Percentiles rank a stretch among this genome's conserved stretches.
Evolutionary conservation across 176 grass and related monocot genomes (phyloP).

Genomic region (Hsuehochloa calcarea): DNA sequence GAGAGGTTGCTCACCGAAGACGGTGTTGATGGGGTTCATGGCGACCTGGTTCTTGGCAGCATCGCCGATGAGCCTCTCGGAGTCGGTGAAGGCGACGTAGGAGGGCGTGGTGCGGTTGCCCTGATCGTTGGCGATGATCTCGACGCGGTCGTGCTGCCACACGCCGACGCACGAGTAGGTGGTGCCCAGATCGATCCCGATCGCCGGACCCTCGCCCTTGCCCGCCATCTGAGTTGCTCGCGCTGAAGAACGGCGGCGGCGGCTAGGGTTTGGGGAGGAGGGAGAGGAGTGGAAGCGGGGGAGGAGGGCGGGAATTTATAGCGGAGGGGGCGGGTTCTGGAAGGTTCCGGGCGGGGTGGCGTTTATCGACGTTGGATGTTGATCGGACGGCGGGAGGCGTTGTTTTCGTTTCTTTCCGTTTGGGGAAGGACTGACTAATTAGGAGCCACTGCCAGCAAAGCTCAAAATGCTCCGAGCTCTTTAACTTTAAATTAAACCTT

Average conservation of each 20-base stretch:
- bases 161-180: conserved; percentile 44
- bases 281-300: not conserved
- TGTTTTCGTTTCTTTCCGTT: too few species aligned
- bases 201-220: not conserved
- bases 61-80: conserved; percentile 41
- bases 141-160: conserved; percentile 89
- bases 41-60: conserved; percentile 43
- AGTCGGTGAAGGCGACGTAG: conserved; percentile 58
- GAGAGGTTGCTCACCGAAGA: conserved; percentile 19
- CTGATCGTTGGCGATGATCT: conserved; percentile 95
- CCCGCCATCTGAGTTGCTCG: conserved; percentile 18
- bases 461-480: too few species aligned
- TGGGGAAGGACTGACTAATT: too few species aligned
- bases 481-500: too few species aligned
- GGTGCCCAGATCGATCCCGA: not conserved
- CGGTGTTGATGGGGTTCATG: conserved; percentile 42
- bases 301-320: conserved; percentile 13
- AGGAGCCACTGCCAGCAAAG: too few species aligned
- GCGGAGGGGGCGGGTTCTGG: not conserved
- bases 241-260: not conserved
- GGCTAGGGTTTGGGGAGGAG: conserved; percentile 19
- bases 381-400: not conserved
- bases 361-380: not conserved
- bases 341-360: conserved; percentile 11
- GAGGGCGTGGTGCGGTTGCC: conserved; percentile 77